phyloP scores from a whole-genome alignment of 192 early-diverging fungal species.

The Coemansia sp. region DNA sequence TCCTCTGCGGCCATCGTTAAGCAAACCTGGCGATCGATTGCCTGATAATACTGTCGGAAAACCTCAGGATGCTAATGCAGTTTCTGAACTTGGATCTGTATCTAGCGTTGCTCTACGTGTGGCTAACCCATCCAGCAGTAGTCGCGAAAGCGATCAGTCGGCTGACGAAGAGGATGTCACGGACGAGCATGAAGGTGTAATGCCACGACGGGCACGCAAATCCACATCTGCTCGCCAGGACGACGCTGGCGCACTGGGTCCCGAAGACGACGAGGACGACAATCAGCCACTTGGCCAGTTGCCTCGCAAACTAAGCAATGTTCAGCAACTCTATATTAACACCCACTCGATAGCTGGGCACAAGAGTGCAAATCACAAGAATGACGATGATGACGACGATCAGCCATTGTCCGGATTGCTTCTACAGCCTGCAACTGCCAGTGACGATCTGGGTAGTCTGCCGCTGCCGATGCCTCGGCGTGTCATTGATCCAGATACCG shows the following conservation, averaged over 20 bases:
- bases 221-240: background rate
- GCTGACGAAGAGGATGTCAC: constrained; percentile 2
- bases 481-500: constrained; percentile 33
- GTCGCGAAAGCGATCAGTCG: constrained; percentile 7
- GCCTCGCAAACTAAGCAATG: constrained; percentile 12
- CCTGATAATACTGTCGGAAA: background rate
- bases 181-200: background rate
- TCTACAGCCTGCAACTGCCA: constrained; percentile 13
- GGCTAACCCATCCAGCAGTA: background rate
- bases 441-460: constrained; percentile 36
- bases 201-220: background rate
- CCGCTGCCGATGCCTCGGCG: constrained; percentile 43
- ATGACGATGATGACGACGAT: constrained; percentile 38
- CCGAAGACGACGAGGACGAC: constrained; percentile 29
- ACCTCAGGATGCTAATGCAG: background rate
- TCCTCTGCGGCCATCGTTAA: background rate
- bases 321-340: constrained; percentile 16
- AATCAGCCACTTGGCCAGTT: constrained; percentile 29
- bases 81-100: background rate
- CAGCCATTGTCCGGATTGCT: constrained; percentile 44
- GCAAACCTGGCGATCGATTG: background rate
- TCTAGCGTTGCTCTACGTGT: constrained; percentile 1
- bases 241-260: background rate
- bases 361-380: background rate
- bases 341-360: constrained; percentile 2